Base-by-base conservation (phyloP, 306 rosid genomes). In the Abrus pulchellus region DNA sequence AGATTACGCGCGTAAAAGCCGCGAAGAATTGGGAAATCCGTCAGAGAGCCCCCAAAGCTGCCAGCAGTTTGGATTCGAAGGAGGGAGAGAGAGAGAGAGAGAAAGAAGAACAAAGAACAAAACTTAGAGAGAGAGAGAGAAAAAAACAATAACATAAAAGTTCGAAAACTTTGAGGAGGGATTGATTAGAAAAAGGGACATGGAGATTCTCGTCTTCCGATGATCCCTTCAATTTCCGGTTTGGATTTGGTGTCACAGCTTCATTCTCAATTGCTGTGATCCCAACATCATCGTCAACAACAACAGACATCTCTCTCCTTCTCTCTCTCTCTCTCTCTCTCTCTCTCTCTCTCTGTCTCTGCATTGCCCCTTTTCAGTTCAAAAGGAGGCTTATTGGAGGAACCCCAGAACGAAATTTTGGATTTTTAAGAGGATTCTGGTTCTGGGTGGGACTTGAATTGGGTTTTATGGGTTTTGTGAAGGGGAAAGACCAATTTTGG, bases 21-120 rank as follows among this genome's bases (percentile, higher is more conserved):
- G 92, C 90, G 27, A 68, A 74, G 64, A 82, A 84, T 94, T 80
- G 97, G 63, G 86, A 83, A 76, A 82, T 85, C 93, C 91, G 90
- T 89, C 93, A 56, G 52, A 49, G 82, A 53, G 52, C 32, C 29
- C 72, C 61, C 48, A 50, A 48, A 82, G 89, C 82, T 86, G 91
- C 84, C 93, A 86, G 85, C 89, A 77, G 78, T 83, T 64, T 68
- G 72, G 80, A 75, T 81, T 78, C 68, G 65, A 67, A 59, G 30
- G 40, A 33, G 55, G 57, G 11, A 74, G 38, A 55, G 12, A 63
- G 60, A 30, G 20, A 79, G 6, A 6, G 74, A 62, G 38, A 74
- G 41, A 82, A 12, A 81, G 10, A 64, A 6, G 9, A 3, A 0
- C 1, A 47, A 9, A 62, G 1, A 36, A 27, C 83, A 27, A 62